Base-by-base conservation (phyloP, 192 early-diverging fungal species). In the Podochytrium sp. region DNA sequence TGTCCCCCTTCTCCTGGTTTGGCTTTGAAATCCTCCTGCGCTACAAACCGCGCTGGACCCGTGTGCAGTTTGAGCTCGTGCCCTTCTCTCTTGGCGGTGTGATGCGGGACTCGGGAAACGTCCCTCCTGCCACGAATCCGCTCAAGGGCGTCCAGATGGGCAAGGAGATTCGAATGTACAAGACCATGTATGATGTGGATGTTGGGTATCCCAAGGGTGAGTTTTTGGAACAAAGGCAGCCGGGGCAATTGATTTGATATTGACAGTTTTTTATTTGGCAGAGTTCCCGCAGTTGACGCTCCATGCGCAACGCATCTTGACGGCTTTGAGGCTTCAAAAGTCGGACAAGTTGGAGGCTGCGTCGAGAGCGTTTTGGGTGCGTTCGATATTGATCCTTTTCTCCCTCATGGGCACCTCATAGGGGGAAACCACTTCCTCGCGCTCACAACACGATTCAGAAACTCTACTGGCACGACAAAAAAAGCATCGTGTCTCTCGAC, bases 61-160 rank as follows among this genome's bases (percentile, higher is more conserved):
- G 61, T 3, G 47, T 84, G n/a, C 52, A 68, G 1, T 41, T 81
- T 20, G 65, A 39, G n/a, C 65, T 81, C 2, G 53, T 73, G 27
- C 83, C 83, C 38, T 55, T 84, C 32, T 80, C 76, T 53, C 68
- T 84, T 2, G 77, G 78, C 43, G 79, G 65, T 27, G 56, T 80
- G 27, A 80, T 84, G 80, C 29, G 53, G 34, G 71, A 43, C 32
- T 49, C 66, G 23, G 74, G 71, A 50, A 80, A 80, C 37, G 49
- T 62, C 40, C 83, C 83, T 32, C 80, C 83, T 42, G 83, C 78
- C 23, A 79, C 77, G 37, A 79, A 79, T 50, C 50, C 74, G 7
- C 49, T 39, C 62, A 84, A 84, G 63, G 75, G 63, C 6, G 23
- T 5, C 18, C 71, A 81, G 55, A 79, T 84, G 79, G 6, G 32